Evolutionary conservation across 257 asterid genomes (phyloP).

Genomic region (Jaltomata sinuosa): DNA sequence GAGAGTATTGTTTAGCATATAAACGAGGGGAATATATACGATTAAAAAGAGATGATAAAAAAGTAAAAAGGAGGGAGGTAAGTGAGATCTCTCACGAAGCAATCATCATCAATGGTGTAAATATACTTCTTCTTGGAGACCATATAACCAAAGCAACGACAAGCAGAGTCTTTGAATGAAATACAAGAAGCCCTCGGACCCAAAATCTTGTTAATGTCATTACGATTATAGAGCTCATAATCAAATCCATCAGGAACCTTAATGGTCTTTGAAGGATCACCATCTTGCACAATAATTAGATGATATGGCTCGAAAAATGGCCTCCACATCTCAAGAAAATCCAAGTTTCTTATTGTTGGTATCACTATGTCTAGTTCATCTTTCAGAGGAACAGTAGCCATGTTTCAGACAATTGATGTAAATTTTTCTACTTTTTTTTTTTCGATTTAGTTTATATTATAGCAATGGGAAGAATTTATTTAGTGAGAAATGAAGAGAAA

Average conservation of each 20-base stretch:
- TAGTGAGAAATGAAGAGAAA: neutral
- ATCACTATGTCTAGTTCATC: constrained; percentile 88
- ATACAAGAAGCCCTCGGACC: constrained; percentile 83
- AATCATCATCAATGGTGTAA: constrained; percentile 88
- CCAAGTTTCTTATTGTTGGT: constrained; percentile 83
- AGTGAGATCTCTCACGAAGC: constrained; percentile 50
- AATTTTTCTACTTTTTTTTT: neutral
- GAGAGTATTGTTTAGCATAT: too few species aligned
- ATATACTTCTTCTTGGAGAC: constrained; percentile 94
- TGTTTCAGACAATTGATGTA: neutral
- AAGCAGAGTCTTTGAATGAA: constrained; percentile 94
- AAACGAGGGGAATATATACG: too few species aligned
- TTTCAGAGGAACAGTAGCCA: constrained; percentile 50
- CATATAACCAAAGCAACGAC: constrained; percentile 93
- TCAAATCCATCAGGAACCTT: constrained; percentile 78
- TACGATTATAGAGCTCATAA: constrained; percentile 73
- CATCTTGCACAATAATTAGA: constrained; percentile 85
- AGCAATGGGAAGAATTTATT: neutral
- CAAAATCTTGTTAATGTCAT: constrained; percentile 66
- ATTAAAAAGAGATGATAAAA: too few species aligned
- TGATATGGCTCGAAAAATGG: constrained; percentile 78
- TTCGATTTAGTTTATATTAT: neutral
- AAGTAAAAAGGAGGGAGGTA: too few species aligned
- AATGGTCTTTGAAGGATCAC: constrained; percentile 73
- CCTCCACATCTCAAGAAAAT: constrained; percentile 94